A percentile compares a stretch with the other conserved stretches of the same genome.
Evolutionary conservation across 2,329 filamentous ascomycete species (phyloP).

Genomic region (Neonectria hederae): DNA sequence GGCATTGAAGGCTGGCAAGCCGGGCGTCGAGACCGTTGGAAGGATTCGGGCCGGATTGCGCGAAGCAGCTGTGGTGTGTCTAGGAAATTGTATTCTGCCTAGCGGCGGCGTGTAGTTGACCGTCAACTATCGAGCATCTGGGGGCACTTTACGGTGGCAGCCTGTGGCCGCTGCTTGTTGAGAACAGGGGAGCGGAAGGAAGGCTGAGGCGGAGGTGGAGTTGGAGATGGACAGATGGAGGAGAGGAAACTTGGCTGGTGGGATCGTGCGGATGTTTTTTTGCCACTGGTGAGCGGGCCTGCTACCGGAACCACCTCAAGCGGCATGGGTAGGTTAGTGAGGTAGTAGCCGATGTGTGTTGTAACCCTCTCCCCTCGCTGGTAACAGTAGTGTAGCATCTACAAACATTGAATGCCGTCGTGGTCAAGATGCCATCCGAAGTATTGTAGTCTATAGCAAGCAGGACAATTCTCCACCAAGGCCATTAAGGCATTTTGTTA

Average conservation of each 20-base stretch:
- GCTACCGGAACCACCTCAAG: neutral
- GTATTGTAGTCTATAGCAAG: too few species aligned
- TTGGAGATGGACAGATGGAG: conserved; percentile 9
- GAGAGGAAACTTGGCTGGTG: conserved; percentile 16
- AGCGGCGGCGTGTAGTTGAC: neutral
- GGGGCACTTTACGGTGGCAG: neutral
- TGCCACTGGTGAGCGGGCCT: conserved; percentile 24
- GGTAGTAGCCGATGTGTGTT: neutral
- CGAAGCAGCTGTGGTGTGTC: neutral
- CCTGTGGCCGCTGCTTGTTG: neutral
- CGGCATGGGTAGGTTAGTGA: neutral
- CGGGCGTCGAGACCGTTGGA: conserved; percentile 16
- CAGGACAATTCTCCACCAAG: too few species aligned
- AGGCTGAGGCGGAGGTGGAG: conserved; percentile 17
- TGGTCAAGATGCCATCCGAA: neutral
- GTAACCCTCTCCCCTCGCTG: neutral
- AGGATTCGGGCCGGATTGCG: conserved; percentile 1
- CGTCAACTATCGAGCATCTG: neutral
- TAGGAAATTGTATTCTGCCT: neutral
- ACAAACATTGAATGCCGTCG: neutral
- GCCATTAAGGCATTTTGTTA: too few species aligned
- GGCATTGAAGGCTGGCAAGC: neutral
- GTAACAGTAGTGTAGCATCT: neutral
- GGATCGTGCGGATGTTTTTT: conserved; percentile 20
- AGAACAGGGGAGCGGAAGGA: conserved; percentile 14